These are phyloP conservation scores for Teunomyces tritomae DNA, from an alignment of 805 yeast species.

Conservation along the genomic window DNA sequence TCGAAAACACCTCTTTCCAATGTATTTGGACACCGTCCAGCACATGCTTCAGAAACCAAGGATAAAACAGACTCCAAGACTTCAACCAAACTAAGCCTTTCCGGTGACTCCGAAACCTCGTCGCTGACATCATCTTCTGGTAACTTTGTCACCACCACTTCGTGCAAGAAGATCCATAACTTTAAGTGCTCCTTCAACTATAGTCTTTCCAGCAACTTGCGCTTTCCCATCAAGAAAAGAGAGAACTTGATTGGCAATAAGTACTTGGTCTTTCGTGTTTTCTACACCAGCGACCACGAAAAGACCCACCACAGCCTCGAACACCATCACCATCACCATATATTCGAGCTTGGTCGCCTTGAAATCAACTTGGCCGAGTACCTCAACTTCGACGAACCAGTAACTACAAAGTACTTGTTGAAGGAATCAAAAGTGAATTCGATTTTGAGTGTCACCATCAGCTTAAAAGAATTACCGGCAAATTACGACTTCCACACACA, in stretches of 20 bases:
- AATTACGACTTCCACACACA: conserved; percentile 42
- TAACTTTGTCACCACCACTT: conserved; percentile 28
- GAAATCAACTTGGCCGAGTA: conserved; percentile 72
- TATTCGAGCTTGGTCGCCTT: conserved; percentile 59
- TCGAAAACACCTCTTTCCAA: background rate
- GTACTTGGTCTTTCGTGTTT: conserved; percentile 37
- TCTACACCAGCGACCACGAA: conserved; percentile 22
- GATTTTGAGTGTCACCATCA: conserved; percentile 61
- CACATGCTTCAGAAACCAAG: conserved; percentile 13
- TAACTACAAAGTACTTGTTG: conserved; percentile 63
- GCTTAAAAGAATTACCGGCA: conserved; percentile 42
- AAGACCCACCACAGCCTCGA: background rate
- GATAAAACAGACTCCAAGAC: conserved; percentile 3
- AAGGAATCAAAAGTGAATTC: conserved; percentile 82
- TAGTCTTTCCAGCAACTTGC: conserved; percentile 33
- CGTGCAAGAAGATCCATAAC: conserved; percentile 32
- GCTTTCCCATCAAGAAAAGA: conserved; percentile 38
- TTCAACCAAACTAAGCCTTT: conserved; percentile 11
- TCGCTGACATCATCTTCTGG: conserved; percentile 13
- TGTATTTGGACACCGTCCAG: conserved; percentile 1
- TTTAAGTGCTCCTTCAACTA: conserved; percentile 40
- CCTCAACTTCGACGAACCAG: conserved; percentile 50
- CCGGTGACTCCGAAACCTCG: conserved; percentile 6
- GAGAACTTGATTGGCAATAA: conserved; percentile 42
- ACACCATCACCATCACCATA: background rate